phyloP scores from a whole-genome alignment of 352 stramenopile genomes.

The Globisporangium sylvaticum region DNA sequence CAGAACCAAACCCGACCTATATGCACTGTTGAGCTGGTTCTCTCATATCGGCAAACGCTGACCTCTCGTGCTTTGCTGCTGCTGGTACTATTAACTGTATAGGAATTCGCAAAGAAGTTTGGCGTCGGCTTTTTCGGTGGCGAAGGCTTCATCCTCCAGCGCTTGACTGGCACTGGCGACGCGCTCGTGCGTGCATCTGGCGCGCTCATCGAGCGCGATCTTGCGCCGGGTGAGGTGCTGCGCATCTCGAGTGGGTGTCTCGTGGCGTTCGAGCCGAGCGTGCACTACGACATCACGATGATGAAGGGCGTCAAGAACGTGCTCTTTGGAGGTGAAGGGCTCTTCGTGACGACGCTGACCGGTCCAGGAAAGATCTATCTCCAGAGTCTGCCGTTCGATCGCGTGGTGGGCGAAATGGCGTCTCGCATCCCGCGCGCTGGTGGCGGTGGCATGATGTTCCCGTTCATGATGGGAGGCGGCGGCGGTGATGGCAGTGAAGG shows the following conservation, averaged over 20 bases:
- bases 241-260: constrained; percentile 91
- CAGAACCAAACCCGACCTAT: background rate
- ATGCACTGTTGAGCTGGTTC: background rate
- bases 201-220: constrained; percentile 82
- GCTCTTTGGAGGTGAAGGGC: constrained; percentile 91
- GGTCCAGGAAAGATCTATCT: constrained; percentile 89
- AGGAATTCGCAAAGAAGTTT: constrained; percentile 90
- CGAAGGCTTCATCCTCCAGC: constrained; percentile 93
- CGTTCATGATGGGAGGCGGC: constrained; percentile 76
- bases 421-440: constrained; percentile 74
- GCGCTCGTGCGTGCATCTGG: constrained; percentile 91
- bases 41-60: background rate
- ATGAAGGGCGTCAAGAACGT: constrained; percentile 93
- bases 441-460: constrained; percentile 81
- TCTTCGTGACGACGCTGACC: constrained; percentile 93
- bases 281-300: constrained; percentile 91
- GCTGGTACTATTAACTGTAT: constrained; percentile 13
- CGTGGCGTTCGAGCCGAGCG: constrained; percentile 85
- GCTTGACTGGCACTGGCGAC: constrained; percentile 86
- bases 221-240: constrained; percentile 86
- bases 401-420: constrained; percentile 92
- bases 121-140: constrained; percentile 92
- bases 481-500: constrained; percentile 22
- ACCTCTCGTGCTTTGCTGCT: background rate
- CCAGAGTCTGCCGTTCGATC: constrained; percentile 90